Base-by-base conservation (phyloP, 176 grass and related monocot genomes). In the Juncus effusus region DNA sequence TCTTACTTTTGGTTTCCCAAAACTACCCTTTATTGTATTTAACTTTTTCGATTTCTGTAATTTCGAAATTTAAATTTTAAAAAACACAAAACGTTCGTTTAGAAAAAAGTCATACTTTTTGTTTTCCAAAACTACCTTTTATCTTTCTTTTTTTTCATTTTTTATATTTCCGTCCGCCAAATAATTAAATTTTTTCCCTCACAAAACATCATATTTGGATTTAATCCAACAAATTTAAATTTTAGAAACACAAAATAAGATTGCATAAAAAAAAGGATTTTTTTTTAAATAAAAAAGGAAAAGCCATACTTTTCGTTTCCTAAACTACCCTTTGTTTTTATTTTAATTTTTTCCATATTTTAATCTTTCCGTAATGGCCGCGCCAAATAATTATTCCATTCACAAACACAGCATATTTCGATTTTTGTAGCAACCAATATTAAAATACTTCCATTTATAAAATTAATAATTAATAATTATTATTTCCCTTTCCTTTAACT, bases 401-500 rank as follows among this genome's bases (percentile, higher is more conserved):
- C 74, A 6, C 41, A 36, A 66, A 60, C 7, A 41, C 7, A 41
- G 74, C 64, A 71, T 82, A 64, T 76, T 77, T 82, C 74, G 65
- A 77, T 67, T 73, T 77, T 73, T 64, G 76, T 67, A 79, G 65
- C 74, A 53, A 65, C 36, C 58, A 54, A n/a, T n/a, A 73, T 83
- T 83, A 72, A 66, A 77, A 57, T 65, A 82, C 51, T 72, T 36
- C 51, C 62, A 66, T 82, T 72, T 67, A 40, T 45, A 12, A 47
- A 47, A 47, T 5, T 47, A 47, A 47, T 37, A 65, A 47, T 77
- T 45, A 65, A 52, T 52, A 52, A 77, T 77, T 59, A 54, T 73
- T 73, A 52, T 83, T 62, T 83, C 76, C 57, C 58, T 72, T 76
- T 77, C 60, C 64, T 79, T 81, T 67, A 11, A 74, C 77, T 61